Conservation (phyloP, 495 filamentous ascomycete species). For the Hypomontagnella submonticulosa region DNA sequence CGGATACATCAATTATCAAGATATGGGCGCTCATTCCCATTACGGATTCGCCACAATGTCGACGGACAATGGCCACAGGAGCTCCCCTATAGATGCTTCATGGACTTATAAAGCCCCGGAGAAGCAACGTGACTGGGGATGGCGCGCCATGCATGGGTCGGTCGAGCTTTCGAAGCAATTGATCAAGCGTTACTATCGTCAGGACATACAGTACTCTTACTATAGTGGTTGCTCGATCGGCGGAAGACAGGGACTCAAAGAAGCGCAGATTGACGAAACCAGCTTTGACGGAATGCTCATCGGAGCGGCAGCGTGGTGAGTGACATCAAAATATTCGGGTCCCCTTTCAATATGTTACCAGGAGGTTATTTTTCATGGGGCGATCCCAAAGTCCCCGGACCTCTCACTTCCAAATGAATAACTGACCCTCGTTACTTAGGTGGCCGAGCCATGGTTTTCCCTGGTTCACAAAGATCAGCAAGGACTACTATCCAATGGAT, state of each 20-base stretch:
- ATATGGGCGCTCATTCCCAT: constrained; percentile 35
- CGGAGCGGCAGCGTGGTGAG: constrained; percentile 58
- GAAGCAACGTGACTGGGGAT: constrained; percentile 57
- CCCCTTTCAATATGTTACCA: too few species aligned
- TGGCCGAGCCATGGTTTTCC: constrained; percentile 58
- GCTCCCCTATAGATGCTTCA: constrained; percentile 45
- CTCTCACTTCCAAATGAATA: too few species aligned
- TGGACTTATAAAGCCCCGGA: constrained; percentile 61
- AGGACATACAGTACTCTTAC: constrained; percentile 56
- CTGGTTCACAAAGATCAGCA: constrained; percentile 48
- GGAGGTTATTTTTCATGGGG: too few species aligned
- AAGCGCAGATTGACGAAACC: constrained; percentile 57
- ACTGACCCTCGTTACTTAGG: too few species aligned
- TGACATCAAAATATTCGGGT: too few species aligned
- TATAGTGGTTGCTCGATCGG: constrained; percentile 67
- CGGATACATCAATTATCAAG: constrained; percentile 33
- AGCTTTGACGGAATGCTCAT: constrained; percentile 73
- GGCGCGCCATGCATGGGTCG: constrained; percentile 63
- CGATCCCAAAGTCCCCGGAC: too few species aligned
- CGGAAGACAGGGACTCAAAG: constrained; percentile 64
- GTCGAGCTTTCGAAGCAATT: constrained; percentile 52
- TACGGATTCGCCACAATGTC: constrained; percentile 66
- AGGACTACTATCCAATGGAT: constrained; percentile 50
- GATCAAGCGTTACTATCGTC: constrained; percentile 52
- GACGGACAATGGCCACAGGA: constrained; percentile 66